Percentiles rank a stretch among this genome's conserved stretches.
phyloP scores from a whole-genome alignment of 2,329 filamentous ascomycete genomes.

The Arthrobotrys pseudoclavata region DNA sequence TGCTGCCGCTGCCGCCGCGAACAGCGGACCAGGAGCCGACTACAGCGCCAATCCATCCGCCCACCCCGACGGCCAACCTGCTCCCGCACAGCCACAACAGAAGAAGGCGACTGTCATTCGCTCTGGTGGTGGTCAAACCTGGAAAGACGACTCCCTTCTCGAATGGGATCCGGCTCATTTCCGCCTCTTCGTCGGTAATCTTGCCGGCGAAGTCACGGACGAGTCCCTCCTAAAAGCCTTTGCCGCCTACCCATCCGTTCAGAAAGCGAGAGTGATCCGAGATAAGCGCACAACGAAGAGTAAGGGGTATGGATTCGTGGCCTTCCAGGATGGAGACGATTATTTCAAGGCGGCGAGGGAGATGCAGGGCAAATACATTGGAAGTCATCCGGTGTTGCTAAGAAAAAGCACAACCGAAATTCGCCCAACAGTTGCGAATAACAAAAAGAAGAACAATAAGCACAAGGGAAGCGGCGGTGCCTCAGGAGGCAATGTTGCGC shows the following conservation, averaged over 20 bases:
- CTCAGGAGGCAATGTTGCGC: slow-evolving; percentile 19
- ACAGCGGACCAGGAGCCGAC: slow-evolving; percentile 64
- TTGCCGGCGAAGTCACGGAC: slow-evolving; percentile 97
- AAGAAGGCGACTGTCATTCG: slow-evolving; percentile 89
- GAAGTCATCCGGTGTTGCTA: slow-evolving; percentile 90
- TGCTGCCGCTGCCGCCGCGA: slow-evolving; percentile 68
- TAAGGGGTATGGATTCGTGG: slow-evolving; percentile 96
- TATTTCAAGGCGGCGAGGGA: slow-evolving; percentile 97
- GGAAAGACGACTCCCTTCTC: slow-evolving; percentile 87
- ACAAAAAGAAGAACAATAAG: slow-evolving; percentile 69
- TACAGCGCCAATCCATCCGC: slow-evolving; percentile 60
- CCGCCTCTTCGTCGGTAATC: slow-evolving; percentile 94
- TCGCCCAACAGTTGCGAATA: slow-evolving; percentile 78
- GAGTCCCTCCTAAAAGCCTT: slow-evolving; percentile 96
- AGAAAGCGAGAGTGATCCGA: slow-evolving; percentile 91
- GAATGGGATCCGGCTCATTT: slow-evolving; percentile 98
- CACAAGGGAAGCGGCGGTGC: slow-evolving; percentile 40
- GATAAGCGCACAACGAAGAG: slow-evolving; percentile 97
- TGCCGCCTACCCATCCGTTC: slow-evolving; percentile 84
- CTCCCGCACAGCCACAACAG: slow-evolving; percentile 69
- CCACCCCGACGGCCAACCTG: slow-evolving; percentile 64
- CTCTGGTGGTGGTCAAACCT: slow-evolving; percentile 89
- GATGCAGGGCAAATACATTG: slow-evolving; percentile 99
- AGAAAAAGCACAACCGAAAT: slow-evolving; percentile 93
- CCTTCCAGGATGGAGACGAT: slow-evolving; percentile 93